Percentiles rank a stretch among this genome's conserved stretches.
These are phyloP conservation scores for Nicotiana obtusifolia DNA, from an alignment of 257 asterid species.

Conservation along the genomic window DNA sequence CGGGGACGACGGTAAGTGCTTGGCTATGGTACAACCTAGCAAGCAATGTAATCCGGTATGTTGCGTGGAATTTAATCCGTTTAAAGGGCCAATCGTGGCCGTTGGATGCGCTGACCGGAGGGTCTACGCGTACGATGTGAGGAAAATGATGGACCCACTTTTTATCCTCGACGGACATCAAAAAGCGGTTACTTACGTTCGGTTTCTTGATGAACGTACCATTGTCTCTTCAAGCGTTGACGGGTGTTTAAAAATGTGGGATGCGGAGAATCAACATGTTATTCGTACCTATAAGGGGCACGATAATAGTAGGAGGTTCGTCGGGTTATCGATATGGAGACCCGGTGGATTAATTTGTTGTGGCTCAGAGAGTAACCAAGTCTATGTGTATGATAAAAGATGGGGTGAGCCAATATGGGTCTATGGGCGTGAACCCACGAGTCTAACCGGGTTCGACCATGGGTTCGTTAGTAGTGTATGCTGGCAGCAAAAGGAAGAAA, in stretches of 20 bases:
- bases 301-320: constrained; percentile 59
- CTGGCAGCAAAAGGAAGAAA: constrained; percentile 71
- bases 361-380: constrained; percentile 76
- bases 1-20: constrained; percentile 22
- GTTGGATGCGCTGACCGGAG: constrained; percentile 71
- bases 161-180: constrained; percentile 56
- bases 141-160: constrained; percentile 46
- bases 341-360: constrained; percentile 69
- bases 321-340: constrained; percentile 79
- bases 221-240: constrained; percentile 62
- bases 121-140: constrained; percentile 56
- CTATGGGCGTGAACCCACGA: constrained; percentile 30
- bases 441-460: background rate
- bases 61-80: constrained; percentile 74
- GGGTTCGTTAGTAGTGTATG: constrained; percentile 72
- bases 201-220: constrained; percentile 42
- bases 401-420: constrained; percentile 89
- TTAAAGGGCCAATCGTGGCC: constrained; percentile 36
- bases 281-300: constrained; percentile 66
- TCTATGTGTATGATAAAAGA: constrained; percentile 73
- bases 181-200: constrained; percentile 57
- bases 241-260: constrained; percentile 77
- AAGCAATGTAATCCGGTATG: constrained; percentile 51
- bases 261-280: constrained; percentile 23
- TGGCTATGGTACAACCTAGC: constrained; percentile 48